Base-by-base conservation (phyloP, 2,329 filamentous ascomycete species). In the Claviceps cyperi region DNA sequence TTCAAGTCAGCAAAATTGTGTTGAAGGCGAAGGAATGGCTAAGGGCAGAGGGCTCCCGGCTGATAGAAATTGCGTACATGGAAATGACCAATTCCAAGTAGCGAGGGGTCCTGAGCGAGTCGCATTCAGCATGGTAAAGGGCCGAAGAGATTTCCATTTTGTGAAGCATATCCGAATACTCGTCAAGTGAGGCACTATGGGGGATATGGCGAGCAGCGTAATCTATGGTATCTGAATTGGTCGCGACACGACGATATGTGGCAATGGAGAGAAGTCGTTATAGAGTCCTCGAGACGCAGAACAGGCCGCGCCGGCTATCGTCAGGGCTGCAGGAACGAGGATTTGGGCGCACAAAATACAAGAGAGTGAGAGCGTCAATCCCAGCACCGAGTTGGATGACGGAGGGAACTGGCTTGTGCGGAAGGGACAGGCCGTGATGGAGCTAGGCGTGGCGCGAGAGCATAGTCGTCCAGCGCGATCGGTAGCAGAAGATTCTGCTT, bases 51-150 rank as follows among this genome's bases (percentile, higher is more conserved):
- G 5, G 40, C n/a, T n/a, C n/a, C n/a, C n/a, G n/a, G n/a, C 19
- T 22, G 38, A 32, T 40, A n/a, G n/a, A n/a, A 17, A 39, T 21
- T 19, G 37, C 52, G 59, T 61, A 79, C 76, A 78, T 74, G 38
- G 76, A 79, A 43, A 78, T 64, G 53, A 73, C 69, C 54, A 80
- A 68, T 59, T 77, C 77, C 51, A 75, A 65, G 58, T 76, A 73
- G 51, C 72, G 72, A 15, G 75, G 73, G 53, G 72, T 64, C 53
- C 72, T 71, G 52, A 79, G 71, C 54, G 67, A 67, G 55, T 76
- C 72, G 62, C 76, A 80, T 52, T 60, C 46, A 40, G 53, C 49
- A 47, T 51, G 50, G 35, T 32, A 35, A 14, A 37, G 40, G 21
- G 40, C 17, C 2, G 40, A 44, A 11, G 47, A 24, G 3, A 38